phyloP scores from a whole-genome alignment of 441 rosid genomes.

The Arabidopsis lyrata region DNA sequence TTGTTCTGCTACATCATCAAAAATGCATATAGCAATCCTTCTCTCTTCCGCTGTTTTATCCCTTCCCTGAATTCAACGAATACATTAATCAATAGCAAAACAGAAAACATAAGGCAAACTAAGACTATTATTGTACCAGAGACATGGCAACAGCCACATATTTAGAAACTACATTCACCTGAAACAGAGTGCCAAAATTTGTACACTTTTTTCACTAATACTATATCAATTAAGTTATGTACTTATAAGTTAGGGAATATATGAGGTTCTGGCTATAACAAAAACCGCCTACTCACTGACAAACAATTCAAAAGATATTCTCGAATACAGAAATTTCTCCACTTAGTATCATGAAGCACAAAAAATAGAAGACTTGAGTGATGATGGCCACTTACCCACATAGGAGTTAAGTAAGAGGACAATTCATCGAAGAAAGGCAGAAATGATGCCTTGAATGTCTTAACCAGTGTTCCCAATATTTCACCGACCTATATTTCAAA shows the following conservation, averaged over 20 bases:
- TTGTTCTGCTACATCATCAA: slow-evolving; percentile 99
- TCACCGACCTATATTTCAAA: slow-evolving; percentile 81
- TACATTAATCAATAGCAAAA: slow-evolving; percentile 22
- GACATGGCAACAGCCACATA: background rate
- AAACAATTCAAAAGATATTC: slow-evolving; percentile 1
- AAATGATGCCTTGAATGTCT: slow-evolving; percentile 92
- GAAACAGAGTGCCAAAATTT: background rate
- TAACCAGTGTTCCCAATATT: slow-evolving; percentile 96
- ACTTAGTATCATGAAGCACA: slow-evolving; percentile 8
- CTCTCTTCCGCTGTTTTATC: slow-evolving; percentile 99
- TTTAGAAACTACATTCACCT: slow-evolving; percentile 9
- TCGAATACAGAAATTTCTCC: slow-evolving; percentile 9
- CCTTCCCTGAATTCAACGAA: slow-evolving; percentile 67
- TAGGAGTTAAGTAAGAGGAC: slow-evolving; percentile 94
- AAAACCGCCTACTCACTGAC: background rate
- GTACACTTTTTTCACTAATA: background rate
- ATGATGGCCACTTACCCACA: slow-evolving; percentile 87
- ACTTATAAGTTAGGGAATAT: background rate
- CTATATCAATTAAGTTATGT: slow-evolving; percentile 6
- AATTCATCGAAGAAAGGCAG: slow-evolving; percentile 94
- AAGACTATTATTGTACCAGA: slow-evolving; percentile 17
- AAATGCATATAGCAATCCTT: slow-evolving; percentile 98
- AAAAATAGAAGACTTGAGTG: slow-evolving; percentile 4
- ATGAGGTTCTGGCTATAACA: slow-evolving; percentile 2
- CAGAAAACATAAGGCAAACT: background rate